Percentiles rank a stretch among this genome's conserved stretches.
phyloP scores from a whole-genome alignment of 2,329 filamentous ascomycete species.

The Camillea tinctor region DNA sequence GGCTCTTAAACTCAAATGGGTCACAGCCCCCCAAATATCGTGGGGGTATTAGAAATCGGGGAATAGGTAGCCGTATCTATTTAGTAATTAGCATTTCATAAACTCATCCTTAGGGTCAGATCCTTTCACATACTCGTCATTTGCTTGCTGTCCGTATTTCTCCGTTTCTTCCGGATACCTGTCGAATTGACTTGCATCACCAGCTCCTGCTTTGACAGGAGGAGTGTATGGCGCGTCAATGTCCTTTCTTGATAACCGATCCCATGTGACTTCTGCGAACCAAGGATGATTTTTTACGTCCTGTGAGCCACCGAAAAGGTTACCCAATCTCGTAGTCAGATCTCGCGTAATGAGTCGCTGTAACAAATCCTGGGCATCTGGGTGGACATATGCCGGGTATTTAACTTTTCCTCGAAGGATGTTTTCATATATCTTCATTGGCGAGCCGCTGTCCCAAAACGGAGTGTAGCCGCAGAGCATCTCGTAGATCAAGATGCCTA shows the following conservation, averaged over 20 bases:
- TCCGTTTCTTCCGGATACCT: conserved; percentile 97
- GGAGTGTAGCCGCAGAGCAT: conserved; percentile 99
- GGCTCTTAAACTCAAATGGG: background rate
- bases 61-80: conserved; percentile 72
- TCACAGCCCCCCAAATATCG: background rate
- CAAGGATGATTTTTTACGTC: conserved; percentile 95
- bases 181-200: conserved; percentile 96
- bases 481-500: conserved; percentile 97
- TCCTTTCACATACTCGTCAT: conserved; percentile 74
- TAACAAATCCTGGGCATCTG: conserved; percentile 89
- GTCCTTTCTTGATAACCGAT: conserved; percentile 88
- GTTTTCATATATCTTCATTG: conserved; percentile 99
- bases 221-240: conserved; percentile 98
- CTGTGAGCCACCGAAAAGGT: conserved; percentile 83
- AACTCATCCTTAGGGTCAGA: background rate
- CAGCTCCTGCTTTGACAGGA: conserved; percentile 87
- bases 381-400: conserved; percentile 93
- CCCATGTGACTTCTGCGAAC: conserved; percentile 98
- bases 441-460: conserved; percentile 97
- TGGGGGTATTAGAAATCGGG: conserved; percentile 61
- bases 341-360: conserved; percentile 92
- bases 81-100: conserved; percentile 6
- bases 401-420: conserved; percentile 95
- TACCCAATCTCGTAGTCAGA: conserved; percentile 90
- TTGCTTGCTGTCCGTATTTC: conserved; percentile 75